Base-by-base conservation (phyloP, 345 rosid species). In the Brassica rapa region DNA sequence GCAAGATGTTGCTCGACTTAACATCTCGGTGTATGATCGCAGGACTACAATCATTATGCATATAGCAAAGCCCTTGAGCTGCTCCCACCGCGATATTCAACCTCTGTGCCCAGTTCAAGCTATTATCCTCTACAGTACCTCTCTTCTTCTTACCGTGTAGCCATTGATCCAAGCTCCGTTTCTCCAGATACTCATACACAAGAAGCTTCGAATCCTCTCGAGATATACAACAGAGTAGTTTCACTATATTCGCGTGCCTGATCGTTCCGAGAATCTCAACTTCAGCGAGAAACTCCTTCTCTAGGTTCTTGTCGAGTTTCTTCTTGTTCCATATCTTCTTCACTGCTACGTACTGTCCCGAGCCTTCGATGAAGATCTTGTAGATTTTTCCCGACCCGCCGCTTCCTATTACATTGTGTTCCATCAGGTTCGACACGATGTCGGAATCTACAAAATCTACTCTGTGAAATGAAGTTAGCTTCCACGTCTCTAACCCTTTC, bases 381-480 rank as follows among this genome's bases (percentile, higher is more conserved):
- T 93, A 93, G 23, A 95, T 95, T 78, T 93, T 90, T 15, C 98
- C 99, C 1, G 96, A 90, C 15, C 98, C 98, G 2, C 99, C 99
- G 37, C 93, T 89, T 57, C 99, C 99, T 3, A 95, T 86, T 82
- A 91, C 82, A 62, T 89, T 91, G n/a, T 68, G 61, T 37, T 95
- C 99, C 67, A 85, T 86, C 84, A 95, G 75, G 67, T 81, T 90
- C 39, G 87, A 78, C 82, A 95, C 27, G 43, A 95, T 84, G 76
- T 80, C 84, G 4, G 82, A 87, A 72, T 87, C 90, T 1, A 87
- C 83, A 80, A 95, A 95, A 32, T 87, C 86, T 74, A 93, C 76
- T 55, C 79, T 82, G 25, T 93, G 97, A 76, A 94, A 94, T 0
- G 97, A 87, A 16, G 95, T 94, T 16, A 94, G 79, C 85, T 91